These are phyloP conservation scores for Odontarrhena argentea DNA, from an alignment of 345 rosid species.

Conservation along the genomic window DNA sequence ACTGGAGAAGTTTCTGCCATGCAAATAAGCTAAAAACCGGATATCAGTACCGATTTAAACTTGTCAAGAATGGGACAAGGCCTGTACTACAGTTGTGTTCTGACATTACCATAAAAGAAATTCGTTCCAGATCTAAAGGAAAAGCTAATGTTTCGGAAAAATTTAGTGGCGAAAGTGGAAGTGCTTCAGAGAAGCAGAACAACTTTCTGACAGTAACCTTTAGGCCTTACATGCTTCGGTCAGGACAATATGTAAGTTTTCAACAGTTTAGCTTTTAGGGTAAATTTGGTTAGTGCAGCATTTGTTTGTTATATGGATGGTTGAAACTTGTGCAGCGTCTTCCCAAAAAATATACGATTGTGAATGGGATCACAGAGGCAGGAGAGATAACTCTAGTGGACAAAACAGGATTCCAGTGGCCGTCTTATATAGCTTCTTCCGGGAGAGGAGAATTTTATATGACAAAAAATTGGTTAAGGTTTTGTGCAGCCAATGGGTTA, in stretches of 20 bases:
- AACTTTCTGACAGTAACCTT: not conserved
- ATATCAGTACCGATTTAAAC: not conserved
- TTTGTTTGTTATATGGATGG: conserved; percentile 1
- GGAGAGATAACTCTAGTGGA: conserved; percentile 14
- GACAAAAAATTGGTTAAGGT: not conserved
- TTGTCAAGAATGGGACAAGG: conserved; percentile 18
- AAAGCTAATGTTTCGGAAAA: not conserved
- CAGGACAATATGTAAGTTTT: conserved; percentile 11
- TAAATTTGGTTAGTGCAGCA: not conserved
- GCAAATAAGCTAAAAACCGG: conserved; percentile 10
- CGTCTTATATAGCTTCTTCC: not conserved
- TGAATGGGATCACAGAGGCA: not conserved
- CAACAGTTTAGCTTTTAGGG: conserved; percentile 6
- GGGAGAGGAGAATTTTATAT: not conserved
- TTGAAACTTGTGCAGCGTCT: conserved; percentile 17
- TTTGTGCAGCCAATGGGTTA: not conserved
- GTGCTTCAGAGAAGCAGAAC: not conserved
- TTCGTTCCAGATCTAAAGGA: not conserved
- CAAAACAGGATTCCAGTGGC: conserved; percentile 21
- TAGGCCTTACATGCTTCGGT: conserved; percentile 13
- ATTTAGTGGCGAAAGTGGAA: not conserved
- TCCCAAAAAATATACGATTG: not conserved
- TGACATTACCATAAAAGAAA: not conserved
- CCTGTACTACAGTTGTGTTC: conserved; percentile 26
- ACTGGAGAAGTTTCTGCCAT: conserved; percentile 24